Percentiles rank a stretch among this genome's conserved stretches.
These are phyloP conservation scores for Moesziomyces antarcticus DNA, from an alignment of 1,284 basidiomycete genomes.

Conservation along the genomic window DNA sequence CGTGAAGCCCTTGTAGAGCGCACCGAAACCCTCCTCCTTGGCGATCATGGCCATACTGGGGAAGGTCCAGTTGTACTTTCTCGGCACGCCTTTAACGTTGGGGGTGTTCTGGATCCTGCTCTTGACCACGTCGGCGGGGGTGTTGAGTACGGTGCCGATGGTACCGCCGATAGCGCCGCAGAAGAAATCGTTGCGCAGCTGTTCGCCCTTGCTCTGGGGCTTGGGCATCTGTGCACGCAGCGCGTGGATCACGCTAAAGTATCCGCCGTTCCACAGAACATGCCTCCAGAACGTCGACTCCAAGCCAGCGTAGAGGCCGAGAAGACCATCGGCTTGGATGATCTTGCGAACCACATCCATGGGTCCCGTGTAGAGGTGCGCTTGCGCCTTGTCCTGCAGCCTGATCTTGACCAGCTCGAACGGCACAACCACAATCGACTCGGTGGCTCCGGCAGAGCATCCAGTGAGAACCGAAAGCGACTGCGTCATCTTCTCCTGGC, in stretches of 20 bases:
- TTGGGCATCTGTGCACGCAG: conserved; percentile 83
- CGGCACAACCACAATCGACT: conserved; percentile 92
- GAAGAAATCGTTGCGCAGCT: conserved; percentile 89
- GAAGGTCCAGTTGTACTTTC: conserved; percentile 88
- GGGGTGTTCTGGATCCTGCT: conserved; percentile 86
- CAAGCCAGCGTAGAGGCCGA: conserved; percentile 77
- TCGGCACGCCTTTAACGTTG: conserved; percentile 68
- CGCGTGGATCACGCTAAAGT: conserved; percentile 79
- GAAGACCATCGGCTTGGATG: conserved; percentile 84
- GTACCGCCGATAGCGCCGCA: conserved; percentile 91
- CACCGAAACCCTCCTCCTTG: conserved; percentile 86
- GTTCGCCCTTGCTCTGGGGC: conserved; percentile 74
- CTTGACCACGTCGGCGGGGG: conserved; percentile 91
- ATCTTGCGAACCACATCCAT: conserved; percentile 93
- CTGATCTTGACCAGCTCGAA: conserved; percentile 95
- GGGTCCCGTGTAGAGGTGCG: conserved; percentile 87
- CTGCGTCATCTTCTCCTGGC: conserved; percentile 87
- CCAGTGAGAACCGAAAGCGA: conserved; percentile 87
- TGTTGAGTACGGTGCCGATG: conserved; percentile 81
- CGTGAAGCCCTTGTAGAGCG: conserved; percentile 93
- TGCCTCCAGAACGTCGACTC: conserved; percentile 61
- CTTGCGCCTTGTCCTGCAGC: conserved; percentile 85
- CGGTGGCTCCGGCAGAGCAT: conserved; percentile 92
- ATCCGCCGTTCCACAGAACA: conserved; percentile 74
- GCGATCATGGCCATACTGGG: conserved; percentile 78